Evolutionary conservation across 192 early-diverging fungal genomes (phyloP).

Genomic region (Umbelopsis ramanniana): DNA sequence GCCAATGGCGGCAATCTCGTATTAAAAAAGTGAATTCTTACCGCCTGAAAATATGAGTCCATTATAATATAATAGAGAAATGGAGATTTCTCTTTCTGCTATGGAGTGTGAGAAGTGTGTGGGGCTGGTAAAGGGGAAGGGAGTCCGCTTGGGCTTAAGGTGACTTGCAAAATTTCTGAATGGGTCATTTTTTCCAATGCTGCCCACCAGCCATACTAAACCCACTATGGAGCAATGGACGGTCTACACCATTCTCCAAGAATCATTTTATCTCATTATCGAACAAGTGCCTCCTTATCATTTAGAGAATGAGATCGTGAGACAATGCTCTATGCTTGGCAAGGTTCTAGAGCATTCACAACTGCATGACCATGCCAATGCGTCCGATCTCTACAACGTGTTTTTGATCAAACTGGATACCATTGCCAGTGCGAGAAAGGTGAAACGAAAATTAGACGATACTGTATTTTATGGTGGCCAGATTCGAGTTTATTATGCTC

Average conservation of each 20-base stretch:
- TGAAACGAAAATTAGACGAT: constrained; percentile 46
- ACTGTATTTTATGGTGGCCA: constrained; percentile 38
- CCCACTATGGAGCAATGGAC: background rate
- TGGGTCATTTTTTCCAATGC: too few species aligned
- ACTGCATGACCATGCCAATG: constrained; percentile 30
- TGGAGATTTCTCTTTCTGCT: constrained; percentile 17
- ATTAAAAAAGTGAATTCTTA: constrained; percentile 1
- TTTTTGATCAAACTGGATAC: constrained; percentile 33
- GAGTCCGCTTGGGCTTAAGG: background rate
- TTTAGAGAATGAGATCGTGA: constrained; percentile 26
- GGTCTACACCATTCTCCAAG: constrained; percentile 38
- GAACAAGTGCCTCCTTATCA: constrained; percentile 35
- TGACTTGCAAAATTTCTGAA: constrained; percentile 12
- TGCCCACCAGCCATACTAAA: background rate
- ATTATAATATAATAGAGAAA: constrained; percentile 10
- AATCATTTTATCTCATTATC: constrained; percentile 39
- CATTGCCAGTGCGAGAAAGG: constrained; percentile 34
- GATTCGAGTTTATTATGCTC: constrained; percentile 45
- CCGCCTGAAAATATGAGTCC: constrained; percentile 20
- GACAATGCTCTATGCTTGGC: constrained; percentile 22
- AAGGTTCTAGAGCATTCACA: constrained; percentile 16
- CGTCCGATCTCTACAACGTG: constrained; percentile 36
- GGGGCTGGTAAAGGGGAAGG: background rate
- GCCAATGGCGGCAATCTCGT: background rate
- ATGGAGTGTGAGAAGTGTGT: constrained; percentile 16